Evolutionary conservation across 202 grass and related monocot genomes (phyloP).

Genomic region (Dendrocalamus latiflorus): DNA sequence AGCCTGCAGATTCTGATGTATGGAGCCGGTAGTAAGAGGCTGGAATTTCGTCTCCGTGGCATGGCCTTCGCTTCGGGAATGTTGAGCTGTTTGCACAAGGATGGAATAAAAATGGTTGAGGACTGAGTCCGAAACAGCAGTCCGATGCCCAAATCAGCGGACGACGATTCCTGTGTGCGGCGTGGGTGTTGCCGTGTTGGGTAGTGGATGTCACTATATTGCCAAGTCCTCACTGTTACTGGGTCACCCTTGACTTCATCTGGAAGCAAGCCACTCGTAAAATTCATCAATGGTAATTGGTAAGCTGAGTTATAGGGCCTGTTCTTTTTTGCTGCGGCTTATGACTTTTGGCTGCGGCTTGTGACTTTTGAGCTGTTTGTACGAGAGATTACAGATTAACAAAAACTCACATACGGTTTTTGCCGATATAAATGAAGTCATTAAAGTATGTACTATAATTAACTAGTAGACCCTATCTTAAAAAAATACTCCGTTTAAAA

Average conservation of each 20-base stretch:
- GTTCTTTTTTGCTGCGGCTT: too few species aligned
- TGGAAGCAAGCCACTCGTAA: conserved; percentile 15
- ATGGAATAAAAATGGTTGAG: not conserved
- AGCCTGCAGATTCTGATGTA: not conserved
- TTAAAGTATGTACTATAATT: too few species aligned
- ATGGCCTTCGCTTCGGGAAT: not conserved
- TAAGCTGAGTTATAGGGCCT: not conserved
- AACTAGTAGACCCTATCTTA: too few species aligned
- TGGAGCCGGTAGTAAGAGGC: not conserved
- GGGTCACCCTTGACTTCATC: not conserved
- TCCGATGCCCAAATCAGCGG: not conserved
- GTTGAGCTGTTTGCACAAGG: not conserved
- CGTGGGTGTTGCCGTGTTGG: not conserved
- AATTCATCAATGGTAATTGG: not conserved
- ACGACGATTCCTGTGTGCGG: not conserved
- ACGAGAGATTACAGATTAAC: too few species aligned
- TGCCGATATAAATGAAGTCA: too few species aligned
- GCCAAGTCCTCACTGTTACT: not conserved
- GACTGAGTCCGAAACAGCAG: not conserved
- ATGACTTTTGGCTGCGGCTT: too few species aligned
- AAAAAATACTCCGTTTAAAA: too few species aligned
- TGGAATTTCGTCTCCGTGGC: not conserved
- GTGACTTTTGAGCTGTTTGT: too few species aligned
- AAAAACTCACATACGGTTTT: too few species aligned
- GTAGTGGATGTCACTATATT: conserved; percentile 28